Conservation (phyloP, 768 basidiomycete species). For the Lyophyllum atratum region DNA sequence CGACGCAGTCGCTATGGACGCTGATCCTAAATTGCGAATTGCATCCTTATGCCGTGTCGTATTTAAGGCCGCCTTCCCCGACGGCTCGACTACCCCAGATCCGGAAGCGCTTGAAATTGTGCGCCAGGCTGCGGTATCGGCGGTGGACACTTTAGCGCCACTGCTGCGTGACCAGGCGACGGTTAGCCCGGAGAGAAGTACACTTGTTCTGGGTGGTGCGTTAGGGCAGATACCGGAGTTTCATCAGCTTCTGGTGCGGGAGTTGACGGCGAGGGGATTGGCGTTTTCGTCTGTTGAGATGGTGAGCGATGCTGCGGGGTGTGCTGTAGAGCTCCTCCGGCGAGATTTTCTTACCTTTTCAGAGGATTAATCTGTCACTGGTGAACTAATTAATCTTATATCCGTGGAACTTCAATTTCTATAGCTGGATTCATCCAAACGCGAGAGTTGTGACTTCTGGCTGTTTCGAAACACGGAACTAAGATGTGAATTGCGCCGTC, state of each 20-base stretch:
- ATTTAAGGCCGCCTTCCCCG: slow-evolving; percentile 21
- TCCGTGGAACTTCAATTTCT: too few species aligned
- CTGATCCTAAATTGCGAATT: slow-evolving; percentile 27
- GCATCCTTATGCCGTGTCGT: slow-evolving; percentile 23
- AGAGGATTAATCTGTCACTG: background rate
- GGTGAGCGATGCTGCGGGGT: slow-evolving; percentile 20
- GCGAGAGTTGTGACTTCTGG: background rate
- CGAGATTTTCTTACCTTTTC: slow-evolving; percentile 8
- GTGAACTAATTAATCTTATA: too few species aligned
- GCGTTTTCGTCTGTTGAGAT: slow-evolving; percentile 19
- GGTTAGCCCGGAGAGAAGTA: slow-evolving; percentile 11
- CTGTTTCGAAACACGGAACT: background rate
- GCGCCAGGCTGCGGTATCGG: slow-evolving; percentile 12
- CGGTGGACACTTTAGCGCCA: slow-evolving; percentile 14
- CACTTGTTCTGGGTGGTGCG: slow-evolving; percentile 26
- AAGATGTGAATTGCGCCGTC: background rate
- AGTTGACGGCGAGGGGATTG: slow-evolving; percentile 11
- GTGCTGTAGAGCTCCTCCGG: slow-evolving; percentile 15
- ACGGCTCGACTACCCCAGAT: slow-evolving; percentile 5
- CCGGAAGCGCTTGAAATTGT: slow-evolving; percentile 23
- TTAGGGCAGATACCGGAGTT: slow-evolving; percentile 21
- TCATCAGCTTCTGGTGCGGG: slow-evolving; percentile 12
- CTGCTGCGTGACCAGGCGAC: slow-evolving; percentile 3
- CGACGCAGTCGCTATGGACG: slow-evolving; percentile 2
- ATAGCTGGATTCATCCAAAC: too few species aligned